Evolutionary conservation across 2,329 filamentous ascomycete species (phyloP).

Genomic region (Claviceps pazoutovae): DNA sequence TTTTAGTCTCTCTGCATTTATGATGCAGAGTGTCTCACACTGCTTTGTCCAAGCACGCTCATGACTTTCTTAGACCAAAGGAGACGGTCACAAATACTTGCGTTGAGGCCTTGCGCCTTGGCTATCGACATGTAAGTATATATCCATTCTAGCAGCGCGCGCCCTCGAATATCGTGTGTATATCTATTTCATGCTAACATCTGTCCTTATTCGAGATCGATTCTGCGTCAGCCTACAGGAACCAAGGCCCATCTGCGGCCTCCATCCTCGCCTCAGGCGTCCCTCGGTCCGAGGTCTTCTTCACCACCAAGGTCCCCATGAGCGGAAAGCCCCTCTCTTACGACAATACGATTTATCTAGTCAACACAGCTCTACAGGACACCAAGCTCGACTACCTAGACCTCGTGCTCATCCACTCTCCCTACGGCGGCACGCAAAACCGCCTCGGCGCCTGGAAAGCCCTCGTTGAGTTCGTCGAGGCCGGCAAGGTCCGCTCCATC

Average conservation of each 20-base stretch:
- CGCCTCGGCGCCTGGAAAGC: conserved; percentile 49
- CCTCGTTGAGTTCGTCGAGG: conserved; percentile 48
- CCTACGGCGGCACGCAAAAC: conserved; percentile 40
- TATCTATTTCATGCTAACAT: not conserved
- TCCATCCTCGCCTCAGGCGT: conserved; percentile 28
- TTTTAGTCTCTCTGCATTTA: not conserved
- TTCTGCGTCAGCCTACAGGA: conserved; percentile 37
- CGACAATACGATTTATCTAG: conserved; percentile 45
- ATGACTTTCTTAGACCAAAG: conserved; percentile 12
- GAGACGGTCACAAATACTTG: conserved; percentile 21
- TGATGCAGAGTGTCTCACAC: too few species aligned
- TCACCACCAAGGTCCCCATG: conserved; percentile 42
- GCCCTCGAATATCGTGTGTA: not conserved
- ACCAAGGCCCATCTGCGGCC: conserved; percentile 34
- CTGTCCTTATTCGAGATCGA: conserved; percentile 27
- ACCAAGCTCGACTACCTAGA: conserved; percentile 54
- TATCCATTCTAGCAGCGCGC: not conserved
- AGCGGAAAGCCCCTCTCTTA: conserved; percentile 34
- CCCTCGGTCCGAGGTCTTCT: conserved; percentile 36
- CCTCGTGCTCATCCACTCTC: conserved; percentile 48
- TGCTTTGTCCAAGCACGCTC: not conserved
- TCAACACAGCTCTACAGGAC: conserved; percentile 48
- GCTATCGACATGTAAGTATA: conserved; percentile 36
- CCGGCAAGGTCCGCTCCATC: conserved; percentile 46
- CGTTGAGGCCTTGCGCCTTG: conserved; percentile 32